Evolutionary conservation across 1,284 basidiomycete genomes (phyloP).

Genomic region (Cryptococcus sp.): DNA sequence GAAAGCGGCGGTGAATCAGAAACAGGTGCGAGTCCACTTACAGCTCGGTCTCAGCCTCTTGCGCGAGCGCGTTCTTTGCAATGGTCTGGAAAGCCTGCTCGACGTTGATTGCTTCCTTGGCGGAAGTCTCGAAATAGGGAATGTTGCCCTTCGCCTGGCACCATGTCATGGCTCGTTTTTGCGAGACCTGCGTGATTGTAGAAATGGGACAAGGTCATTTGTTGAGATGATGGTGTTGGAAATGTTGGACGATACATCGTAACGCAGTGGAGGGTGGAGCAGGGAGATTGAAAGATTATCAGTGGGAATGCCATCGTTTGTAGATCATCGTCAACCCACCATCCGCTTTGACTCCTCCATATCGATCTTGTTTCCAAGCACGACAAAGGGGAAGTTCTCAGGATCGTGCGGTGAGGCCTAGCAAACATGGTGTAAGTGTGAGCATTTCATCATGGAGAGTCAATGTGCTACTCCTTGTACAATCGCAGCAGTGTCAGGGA

Average conservation of each 20-base stretch:
- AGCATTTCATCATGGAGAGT: background rate
- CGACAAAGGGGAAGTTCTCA: conserved; percentile 98
- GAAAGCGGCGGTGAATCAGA: background rate
- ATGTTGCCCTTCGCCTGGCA: conserved; percentile 99
- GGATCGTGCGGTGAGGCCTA: conserved; percentile 96
- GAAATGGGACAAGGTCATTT: background rate
- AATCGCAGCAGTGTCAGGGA: background rate
- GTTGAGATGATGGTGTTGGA: background rate
- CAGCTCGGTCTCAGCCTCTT: conserved; percentile 95
- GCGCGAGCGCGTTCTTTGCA: conserved; percentile 95
- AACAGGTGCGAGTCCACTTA: conserved; percentile 55
- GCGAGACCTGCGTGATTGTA: conserved; percentile 74
- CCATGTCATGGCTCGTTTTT: conserved; percentile 99
- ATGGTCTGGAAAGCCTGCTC: conserved; percentile 99
- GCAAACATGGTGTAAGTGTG: background rate
- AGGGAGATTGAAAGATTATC: background rate
- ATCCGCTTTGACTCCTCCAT: conserved; percentile 98
- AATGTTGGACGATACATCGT: background rate
- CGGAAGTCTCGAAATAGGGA: conserved; percentile 99
- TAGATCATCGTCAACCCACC: conserved; percentile 58
- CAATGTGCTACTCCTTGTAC: background rate
- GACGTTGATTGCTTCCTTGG: conserved; percentile 99
- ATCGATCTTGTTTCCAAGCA: conserved; percentile 99
- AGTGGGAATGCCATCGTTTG: background rate
- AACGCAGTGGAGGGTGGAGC: background rate